Evolutionary conservation across 2,329 filamentous ascomycete species (phyloP), one percentile per base, ranked within the genome.

Genomic region (Exophiala aquamarina): DNA sequence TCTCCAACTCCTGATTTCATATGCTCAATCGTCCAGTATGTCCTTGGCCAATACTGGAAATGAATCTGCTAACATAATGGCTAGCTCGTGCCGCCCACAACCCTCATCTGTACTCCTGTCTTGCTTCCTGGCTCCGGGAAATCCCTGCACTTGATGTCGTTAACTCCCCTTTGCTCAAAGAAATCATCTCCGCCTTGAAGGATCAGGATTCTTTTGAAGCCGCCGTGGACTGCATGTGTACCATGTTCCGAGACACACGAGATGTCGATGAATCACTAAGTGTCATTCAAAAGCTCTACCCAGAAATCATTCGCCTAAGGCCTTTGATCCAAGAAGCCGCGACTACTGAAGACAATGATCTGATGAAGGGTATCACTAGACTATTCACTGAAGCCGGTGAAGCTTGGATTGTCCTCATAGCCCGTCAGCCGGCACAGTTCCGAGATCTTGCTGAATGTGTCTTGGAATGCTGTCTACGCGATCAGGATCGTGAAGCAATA

Each of bases 81-180:
- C 26, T 31, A 8, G 89, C 79, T 41, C 74, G 82, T 38, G 90
- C 92, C 18, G 81, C 89, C 7, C 86, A 84, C 54, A 95, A 96
- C 63, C 91, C 92, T 2, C 87, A 91, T 62, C 78, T 98, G 38
- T 83, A 97, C 66, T 89, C 96, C 61, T 97, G 93, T 66, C 90
- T 97, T 59, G 94, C 90, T 23, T 96, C 93, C 3, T 98, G 93
- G 93, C 79, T 97, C 58, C 83, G 90, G 59, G 93, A 98, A 70
- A 89, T 98, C 5, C 89, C 92, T 1, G 81, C 95, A 38, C 78
- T 78, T 55, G 84, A 87, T 52, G 83, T 98, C 55, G 86, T 95
- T 57, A 86, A 85, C 59, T 96, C 92, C 1, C 86, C 91, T 5
- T 76, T 98, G 11, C 76, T 98, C 58, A 82, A 89, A 56, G 77